A percentile compares a stretch with the other conserved stretches of the same genome.
Evolutionary conservation across 192 early-diverging fungal genomes (phyloP).

Genomic region (Rhizophagus sp.): DNA sequence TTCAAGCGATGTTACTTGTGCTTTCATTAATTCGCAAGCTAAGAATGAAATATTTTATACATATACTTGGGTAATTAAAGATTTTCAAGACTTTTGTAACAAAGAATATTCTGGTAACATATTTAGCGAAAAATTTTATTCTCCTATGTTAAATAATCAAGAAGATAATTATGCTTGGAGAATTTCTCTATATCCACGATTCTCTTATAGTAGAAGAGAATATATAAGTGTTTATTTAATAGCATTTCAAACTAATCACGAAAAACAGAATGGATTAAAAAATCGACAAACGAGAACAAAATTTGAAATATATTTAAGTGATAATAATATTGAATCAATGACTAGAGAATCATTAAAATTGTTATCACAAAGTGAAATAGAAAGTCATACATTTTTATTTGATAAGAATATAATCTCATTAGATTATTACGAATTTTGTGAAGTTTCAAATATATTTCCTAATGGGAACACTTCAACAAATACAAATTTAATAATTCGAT

Average conservation of each 20-base stretch:
- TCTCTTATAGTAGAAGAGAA: not conserved
- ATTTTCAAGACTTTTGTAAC: not conserved
- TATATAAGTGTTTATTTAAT: too few species aligned
- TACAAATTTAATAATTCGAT: not conserved
- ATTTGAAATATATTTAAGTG: too few species aligned
- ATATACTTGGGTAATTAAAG: not conserved
- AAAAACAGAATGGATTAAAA: too few species aligned
- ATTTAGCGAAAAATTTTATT: not conserved
- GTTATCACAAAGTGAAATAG: too few species aligned
- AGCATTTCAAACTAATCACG: too few species aligned
- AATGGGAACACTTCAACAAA: not conserved
- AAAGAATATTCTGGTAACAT: not conserved
- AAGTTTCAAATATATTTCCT: not conserved
- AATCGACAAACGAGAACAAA: too few species aligned
- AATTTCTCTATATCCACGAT: not conserved
- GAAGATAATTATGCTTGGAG: not conserved
- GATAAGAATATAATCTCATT: not conserved
- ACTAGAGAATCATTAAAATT: too few species aligned
- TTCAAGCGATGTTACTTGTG: not conserved
- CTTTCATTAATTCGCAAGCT: not conserved
- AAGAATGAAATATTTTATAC: not conserved
- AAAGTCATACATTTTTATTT: too few species aligned
- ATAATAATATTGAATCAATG: too few species aligned
- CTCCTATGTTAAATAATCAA: not conserved
- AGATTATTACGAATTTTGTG: not conserved